Evolutionary conservation across 495 filamentous ascomycete genomes (phyloP).

Genomic region (Thozetella sp.): DNA sequence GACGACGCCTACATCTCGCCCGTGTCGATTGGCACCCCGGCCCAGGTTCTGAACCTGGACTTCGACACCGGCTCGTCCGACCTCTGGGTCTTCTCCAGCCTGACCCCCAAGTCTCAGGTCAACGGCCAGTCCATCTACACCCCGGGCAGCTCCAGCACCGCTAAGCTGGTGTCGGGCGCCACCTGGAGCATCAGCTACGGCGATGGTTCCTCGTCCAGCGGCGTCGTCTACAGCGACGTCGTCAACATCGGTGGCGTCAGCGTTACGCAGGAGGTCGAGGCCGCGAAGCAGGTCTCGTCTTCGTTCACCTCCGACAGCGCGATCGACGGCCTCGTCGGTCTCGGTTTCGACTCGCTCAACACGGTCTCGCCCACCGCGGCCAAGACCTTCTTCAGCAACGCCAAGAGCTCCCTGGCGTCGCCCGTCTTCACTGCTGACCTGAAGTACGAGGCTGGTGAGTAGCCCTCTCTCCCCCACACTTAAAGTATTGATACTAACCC

Average conservation of each 20-base stretch:
- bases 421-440: conserved; percentile 71
- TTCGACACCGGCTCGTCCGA: conserved; percentile 81
- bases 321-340: conserved; percentile 75
- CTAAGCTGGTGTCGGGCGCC: conserved; percentile 49
- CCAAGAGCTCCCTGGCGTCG: conserved; percentile 53
- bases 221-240: conserved; percentile 70
- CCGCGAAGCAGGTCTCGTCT: conserved; percentile 62
- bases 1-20: conserved; percentile 71
- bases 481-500: not conserved
- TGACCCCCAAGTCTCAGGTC: conserved; percentile 20
- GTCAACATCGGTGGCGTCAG: conserved; percentile 69
- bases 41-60: conserved; percentile 66
- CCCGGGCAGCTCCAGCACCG: conserved; percentile 42
- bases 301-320: conserved; percentile 61
- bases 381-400: conserved; percentile 75
- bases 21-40: conserved; percentile 62
- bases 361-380: conserved; percentile 61
- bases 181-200: conserved; percentile 74
- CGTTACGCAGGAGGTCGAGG: conserved; percentile 70
- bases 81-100: conserved; percentile 56
- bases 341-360: conserved; percentile 75
- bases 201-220: conserved; percentile 65
- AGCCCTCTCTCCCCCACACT: not conserved
- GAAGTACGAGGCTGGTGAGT: conserved; percentile 53
- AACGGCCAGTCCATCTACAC: conserved; percentile 63